Conservation (phyloP, 2,329 filamentous ascomycete species). For the Fusarium annulatum region DNA sequence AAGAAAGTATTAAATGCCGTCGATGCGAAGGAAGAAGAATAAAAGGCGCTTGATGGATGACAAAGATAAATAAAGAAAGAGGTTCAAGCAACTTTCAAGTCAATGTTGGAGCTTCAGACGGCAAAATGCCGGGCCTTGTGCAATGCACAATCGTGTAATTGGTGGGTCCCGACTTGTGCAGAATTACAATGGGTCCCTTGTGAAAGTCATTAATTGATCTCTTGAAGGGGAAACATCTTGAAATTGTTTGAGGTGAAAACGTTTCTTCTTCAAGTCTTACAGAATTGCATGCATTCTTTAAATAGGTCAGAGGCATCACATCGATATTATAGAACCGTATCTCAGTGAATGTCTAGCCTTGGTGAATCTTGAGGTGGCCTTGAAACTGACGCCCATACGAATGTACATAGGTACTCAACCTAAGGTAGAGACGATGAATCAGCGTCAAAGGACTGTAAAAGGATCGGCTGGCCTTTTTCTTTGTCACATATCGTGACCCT, state of each 20-base stretch:
- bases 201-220: background rate
- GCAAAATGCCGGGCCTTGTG: slow-evolving; percentile 35
- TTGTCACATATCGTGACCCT: background rate
- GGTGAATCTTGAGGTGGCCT: background rate
- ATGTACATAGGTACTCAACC: background rate
- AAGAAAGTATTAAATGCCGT: slow-evolving; percentile 6
- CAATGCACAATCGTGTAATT: slow-evolving; percentile 16
- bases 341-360: too few relatives aligned
- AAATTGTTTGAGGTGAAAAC: too few relatives aligned
- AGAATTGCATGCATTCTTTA: background rate
- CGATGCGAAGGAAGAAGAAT: slow-evolving; percentile 9
- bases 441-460: background rate
- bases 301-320: fast-evolving
- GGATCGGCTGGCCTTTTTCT: background rate
- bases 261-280: background rate
- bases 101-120: slow-evolving; percentile 33
- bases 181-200: background rate
- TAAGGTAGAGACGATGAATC: background rate
- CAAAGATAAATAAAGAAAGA: slow-evolving; percentile 34
- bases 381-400: background rate
- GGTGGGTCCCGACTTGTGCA: slow-evolving; percentile 18
- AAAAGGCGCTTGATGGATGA: slow-evolving; percentile 32
- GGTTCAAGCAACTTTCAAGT: slow-evolving; percentile 13
- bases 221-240: background rate
- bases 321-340: background rate